Conservation (phyloP, 306 rosid species). For the Casuarina glauca region DNA sequence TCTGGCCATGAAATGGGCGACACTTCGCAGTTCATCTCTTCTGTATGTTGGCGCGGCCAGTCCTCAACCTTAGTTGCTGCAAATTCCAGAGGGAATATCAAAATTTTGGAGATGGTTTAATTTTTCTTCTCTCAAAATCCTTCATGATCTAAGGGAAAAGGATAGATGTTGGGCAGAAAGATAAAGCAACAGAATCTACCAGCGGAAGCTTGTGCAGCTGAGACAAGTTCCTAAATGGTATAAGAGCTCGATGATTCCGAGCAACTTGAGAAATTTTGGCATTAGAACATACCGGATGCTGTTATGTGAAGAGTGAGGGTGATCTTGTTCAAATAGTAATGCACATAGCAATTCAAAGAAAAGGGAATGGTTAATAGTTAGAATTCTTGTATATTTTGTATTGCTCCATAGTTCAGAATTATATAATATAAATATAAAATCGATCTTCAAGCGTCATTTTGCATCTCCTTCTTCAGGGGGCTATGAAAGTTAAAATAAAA, state of each 20-base stretch:
- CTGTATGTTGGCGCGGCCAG: constrained; percentile 93
- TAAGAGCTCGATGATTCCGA: constrained; percentile 41
- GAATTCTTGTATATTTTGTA: constrained; percentile 42
- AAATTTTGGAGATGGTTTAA: constrained; percentile 92
- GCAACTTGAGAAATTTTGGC: constrained; percentile 62
- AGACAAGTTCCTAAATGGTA: constrained; percentile 27
- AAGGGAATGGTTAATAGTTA: constrained; percentile 28
- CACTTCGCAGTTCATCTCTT: constrained; percentile 75
- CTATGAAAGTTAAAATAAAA: background rate
- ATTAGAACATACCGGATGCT: constrained; percentile 58
- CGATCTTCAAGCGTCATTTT: background rate
- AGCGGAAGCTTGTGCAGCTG: constrained; percentile 32
- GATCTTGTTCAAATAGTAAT: constrained; percentile 27
- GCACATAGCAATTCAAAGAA: constrained; percentile 45
- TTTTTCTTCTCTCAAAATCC: constrained; percentile 15
- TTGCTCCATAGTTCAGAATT: constrained; percentile 30
- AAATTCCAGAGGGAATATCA: constrained; percentile 89
- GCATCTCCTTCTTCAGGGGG: background rate
- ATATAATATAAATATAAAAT: constrained; percentile 26
- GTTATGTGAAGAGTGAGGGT: constrained; percentile 51
- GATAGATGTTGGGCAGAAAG: constrained; percentile 20
- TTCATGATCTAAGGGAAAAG: constrained; percentile 21
- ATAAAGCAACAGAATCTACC: constrained; percentile 33
- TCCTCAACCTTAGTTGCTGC: constrained; percentile 86
- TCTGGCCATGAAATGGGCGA: constrained; percentile 75